These are phyloP conservation scores for Naganishia vaughanmartiniae DNA, from an alignment of 768 basidiomycete genomes.

Conservation along the genomic window DNA sequence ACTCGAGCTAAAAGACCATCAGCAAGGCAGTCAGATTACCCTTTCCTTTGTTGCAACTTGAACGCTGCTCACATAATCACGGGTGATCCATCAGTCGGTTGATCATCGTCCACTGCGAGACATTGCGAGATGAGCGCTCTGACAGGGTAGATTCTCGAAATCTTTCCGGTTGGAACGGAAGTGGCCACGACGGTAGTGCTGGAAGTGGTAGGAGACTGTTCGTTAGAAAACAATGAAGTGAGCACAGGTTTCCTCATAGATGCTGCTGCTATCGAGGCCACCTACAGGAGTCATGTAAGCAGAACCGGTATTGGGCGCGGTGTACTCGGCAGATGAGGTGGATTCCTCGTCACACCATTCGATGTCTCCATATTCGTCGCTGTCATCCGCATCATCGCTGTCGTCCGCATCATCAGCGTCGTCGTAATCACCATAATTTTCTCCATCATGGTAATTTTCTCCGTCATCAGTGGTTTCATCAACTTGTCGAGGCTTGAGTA, in stretches of 20 bases:
- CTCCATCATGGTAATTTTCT: not conserved
- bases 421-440: not conserved
- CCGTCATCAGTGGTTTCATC: not conserved
- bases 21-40: not conserved
- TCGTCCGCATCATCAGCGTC: slow-evolving; percentile 5
- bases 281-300: not conserved
- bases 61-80: not conserved
- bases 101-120: slow-evolving; percentile 4
- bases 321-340: not conserved
- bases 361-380: not conserved
- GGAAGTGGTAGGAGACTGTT: not conserved
- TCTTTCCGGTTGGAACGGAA: not conserved
- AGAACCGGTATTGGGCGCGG: not conserved
- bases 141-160: slow-evolving; percentile 6
- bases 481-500: too few relatives aligned
- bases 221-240: not conserved
- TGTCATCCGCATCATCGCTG: not conserved
- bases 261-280: not conserved
- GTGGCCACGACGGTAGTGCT: not conserved
- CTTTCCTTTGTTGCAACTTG: not conserved
- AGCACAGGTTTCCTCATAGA: too few relatives aligned
- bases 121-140: slow-evolving; percentile 4
- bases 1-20: not conserved
- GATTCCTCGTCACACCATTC: not conserved
- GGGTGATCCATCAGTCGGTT: slow-evolving; percentile 3